These are phyloP conservation scores for Hirsutella rhossiliensis DNA, from an alignment of 2,329 filamentous ascomycete species.

Conservation along the genomic window DNA sequence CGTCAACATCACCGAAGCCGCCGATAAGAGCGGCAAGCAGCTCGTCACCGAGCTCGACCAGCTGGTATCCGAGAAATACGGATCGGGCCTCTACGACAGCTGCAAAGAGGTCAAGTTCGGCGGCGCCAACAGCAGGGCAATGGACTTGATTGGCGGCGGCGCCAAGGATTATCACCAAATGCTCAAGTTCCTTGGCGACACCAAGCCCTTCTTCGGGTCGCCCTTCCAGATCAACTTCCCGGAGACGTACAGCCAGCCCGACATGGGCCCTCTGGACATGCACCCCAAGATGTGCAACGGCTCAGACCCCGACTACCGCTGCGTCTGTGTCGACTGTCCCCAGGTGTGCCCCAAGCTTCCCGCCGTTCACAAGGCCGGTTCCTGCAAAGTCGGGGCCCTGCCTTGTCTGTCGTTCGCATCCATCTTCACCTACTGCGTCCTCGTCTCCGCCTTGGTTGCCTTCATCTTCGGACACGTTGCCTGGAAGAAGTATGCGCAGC, in stretches of 20 bases:
- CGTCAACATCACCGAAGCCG: slow-evolving; percentile 75
- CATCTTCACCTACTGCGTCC: slow-evolving; percentile 70
- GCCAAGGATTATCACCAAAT: slow-evolving; percentile 83
- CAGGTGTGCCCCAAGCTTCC: slow-evolving; percentile 75
- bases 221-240: slow-evolving; percentile 98
- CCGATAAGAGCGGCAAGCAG: slow-evolving; percentile 42
- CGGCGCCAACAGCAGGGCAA: slow-evolving; percentile 82
- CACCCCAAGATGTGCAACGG: slow-evolving; percentile 81
- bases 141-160: slow-evolving; percentile 91
- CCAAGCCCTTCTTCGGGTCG: slow-evolving; percentile 72
- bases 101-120: slow-evolving; percentile 99
- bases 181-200: slow-evolving; percentile 84
- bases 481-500: slow-evolving; percentile 60
- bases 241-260: slow-evolving; percentile 44
- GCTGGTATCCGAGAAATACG: slow-evolving; percentile 73
- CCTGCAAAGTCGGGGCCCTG: slow-evolving; percentile 76
- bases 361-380: slow-evolving; percentile 53
- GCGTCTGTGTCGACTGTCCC: slow-evolving; percentile 88
- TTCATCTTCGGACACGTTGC: slow-evolving; percentile 63
- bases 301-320: slow-evolving; percentile 72
- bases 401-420: slow-evolving; percentile 91
- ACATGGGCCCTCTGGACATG: slow-evolving; percentile 63
- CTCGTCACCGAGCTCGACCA: slow-evolving; percentile 88
- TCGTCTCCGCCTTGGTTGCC: slow-evolving; percentile 55
- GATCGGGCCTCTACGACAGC: slow-evolving; percentile 83